Evolutionary conservation across 805 yeast species (phyloP).

Genomic region (Candida argentea): DNA sequence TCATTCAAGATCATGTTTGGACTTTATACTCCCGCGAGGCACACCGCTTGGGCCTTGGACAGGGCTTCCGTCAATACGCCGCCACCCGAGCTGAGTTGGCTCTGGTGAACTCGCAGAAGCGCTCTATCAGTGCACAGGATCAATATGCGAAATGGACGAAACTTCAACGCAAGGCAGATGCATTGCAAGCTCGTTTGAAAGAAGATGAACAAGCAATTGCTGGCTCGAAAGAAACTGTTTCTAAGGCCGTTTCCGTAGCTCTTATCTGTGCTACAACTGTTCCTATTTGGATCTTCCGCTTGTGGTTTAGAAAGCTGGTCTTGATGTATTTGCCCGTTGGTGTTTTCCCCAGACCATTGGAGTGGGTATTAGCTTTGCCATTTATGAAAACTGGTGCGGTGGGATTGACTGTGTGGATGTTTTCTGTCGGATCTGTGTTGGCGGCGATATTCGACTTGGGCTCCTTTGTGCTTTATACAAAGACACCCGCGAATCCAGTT

Average conservation of each 20-base stretch:
- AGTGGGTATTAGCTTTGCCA: conserved; percentile 55
- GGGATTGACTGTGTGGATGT: conserved; percentile 51
- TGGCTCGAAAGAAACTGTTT: conserved; percentile 23
- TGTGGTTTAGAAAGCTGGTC: conserved; percentile 43
- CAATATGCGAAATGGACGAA: conserved; percentile 95
- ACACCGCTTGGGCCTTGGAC: conserved; percentile 22
- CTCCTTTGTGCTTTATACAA: conserved; percentile 9
- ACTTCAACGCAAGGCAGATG: conserved; percentile 62
- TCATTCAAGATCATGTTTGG: conserved; percentile 30
- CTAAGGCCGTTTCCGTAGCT: conserved; percentile 18
- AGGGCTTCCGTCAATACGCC: conserved; percentile 12
- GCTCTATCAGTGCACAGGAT: conserved; percentile 74
- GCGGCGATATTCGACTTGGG: conserved; percentile 6
- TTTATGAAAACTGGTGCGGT: conserved; percentile 52
- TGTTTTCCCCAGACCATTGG: conserved; percentile 43
- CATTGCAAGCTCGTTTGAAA: conserved; percentile 42
- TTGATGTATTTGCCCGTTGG: conserved; percentile 52
- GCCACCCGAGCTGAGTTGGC: conserved; percentile 33
- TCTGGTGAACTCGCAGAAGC: conserved; percentile 41
- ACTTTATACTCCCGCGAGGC: conserved; percentile 20
- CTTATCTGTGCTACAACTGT: conserved; percentile 32
- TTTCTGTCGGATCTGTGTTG: conserved; percentile 26
- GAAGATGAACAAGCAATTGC: conserved; percentile 29
- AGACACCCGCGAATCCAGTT: too few species aligned
- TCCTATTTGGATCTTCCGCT: conserved; percentile 39